Percentiles rank a stretch among this genome's conserved stretches.
Conservation (phyloP, 2,329 filamentous ascomycete genomes). For the Pseudogymnoascus sp. region DNA sequence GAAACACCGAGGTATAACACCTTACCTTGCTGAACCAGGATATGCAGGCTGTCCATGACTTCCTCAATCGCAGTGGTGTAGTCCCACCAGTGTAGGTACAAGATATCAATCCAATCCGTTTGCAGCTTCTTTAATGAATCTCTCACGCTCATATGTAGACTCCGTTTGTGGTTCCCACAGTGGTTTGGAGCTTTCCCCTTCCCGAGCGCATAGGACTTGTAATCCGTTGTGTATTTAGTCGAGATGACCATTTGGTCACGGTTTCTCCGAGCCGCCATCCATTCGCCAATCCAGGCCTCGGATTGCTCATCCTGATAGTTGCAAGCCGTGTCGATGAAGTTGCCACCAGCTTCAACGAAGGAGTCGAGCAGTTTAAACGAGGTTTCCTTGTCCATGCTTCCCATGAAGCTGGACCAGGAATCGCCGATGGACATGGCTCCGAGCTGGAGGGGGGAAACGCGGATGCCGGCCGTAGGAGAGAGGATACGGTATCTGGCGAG, state of each 20-base stretch:
- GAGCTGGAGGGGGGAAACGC: slow-evolving; percentile 58
- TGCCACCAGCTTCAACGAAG: slow-evolving; percentile 50
- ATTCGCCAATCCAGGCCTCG: slow-evolving; percentile 61
- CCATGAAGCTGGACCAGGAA: slow-evolving; percentile 41
- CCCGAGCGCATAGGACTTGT: slow-evolving; percentile 32
- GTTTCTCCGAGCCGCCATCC: slow-evolving; percentile 56
- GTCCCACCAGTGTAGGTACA: slow-evolving; percentile 35
- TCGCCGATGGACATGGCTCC: slow-evolving; percentile 59
- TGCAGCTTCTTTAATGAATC: slow-evolving; percentile 51
- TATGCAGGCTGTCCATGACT: slow-evolving; percentile 60
- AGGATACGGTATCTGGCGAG: slow-evolving; percentile 58
- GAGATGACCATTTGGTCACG: slow-evolving; percentile 65
- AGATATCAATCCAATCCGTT: slow-evolving; percentile 61
- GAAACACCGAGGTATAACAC: slow-evolving; percentile 60
- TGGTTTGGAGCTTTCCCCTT: slow-evolving; percentile 44
- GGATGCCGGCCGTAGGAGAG: slow-evolving; percentile 54
- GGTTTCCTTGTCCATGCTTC: slow-evolving; percentile 44
- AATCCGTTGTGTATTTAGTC: slow-evolving; percentile 60
- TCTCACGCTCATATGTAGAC: slow-evolving; percentile 45
- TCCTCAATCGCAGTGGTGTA: slow-evolving; percentile 55
- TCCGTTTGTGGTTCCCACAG: slow-evolving; percentile 55
- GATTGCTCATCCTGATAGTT: slow-evolving; percentile 51
- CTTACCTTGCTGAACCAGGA: slow-evolving; percentile 51
- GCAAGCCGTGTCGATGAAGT: slow-evolving; percentile 60
- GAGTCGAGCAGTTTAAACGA: slow-evolving; percentile 50